These are phyloP conservation scores for Piloderma croceum DNA, from an alignment of 768 basidiomycete species.

Conservation along the genomic window DNA sequence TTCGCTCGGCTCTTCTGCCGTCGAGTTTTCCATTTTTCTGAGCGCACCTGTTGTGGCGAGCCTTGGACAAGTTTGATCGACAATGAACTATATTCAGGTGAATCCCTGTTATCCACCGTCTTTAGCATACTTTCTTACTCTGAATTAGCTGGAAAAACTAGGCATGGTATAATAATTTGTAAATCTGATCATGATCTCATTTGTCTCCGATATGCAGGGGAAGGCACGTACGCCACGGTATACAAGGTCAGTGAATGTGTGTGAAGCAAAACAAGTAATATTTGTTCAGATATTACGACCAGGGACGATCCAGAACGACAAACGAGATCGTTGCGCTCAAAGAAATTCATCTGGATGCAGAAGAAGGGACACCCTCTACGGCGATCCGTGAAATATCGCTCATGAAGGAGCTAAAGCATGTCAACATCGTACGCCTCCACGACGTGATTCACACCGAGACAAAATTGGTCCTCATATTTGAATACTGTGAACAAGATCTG, in stretches of 20 bases:
- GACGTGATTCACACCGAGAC: constrained; percentile 99
- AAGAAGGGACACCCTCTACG: constrained; percentile 97
- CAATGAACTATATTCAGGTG: constrained; percentile 48
- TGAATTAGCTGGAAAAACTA: constrained; percentile 76
- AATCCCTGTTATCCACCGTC: constrained; percentile 7
- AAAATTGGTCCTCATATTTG: constrained; percentile 96
- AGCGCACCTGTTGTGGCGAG: neutral
- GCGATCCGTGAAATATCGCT: constrained; percentile 98
- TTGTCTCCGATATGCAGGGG: constrained; percentile 41
- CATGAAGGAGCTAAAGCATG: constrained; percentile 99
- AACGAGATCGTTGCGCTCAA: constrained; percentile 98
- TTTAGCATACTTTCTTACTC: neutral
- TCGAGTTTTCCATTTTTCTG: neutral
- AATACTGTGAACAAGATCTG: constrained; percentile 96
- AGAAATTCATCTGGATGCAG: constrained; percentile 98
- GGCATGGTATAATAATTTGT: constrained; percentile 38
- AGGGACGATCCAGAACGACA: constrained; percentile 96
- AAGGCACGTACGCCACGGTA: constrained; percentile 96
- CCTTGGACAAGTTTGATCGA: neutral
- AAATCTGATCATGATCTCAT: constrained; percentile 6
- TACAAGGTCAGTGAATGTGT: constrained; percentile 63
- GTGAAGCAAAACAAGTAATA: neutral
- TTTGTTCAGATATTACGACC: constrained; percentile 3
- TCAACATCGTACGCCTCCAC: constrained; percentile 96
- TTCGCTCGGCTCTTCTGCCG: neutral